Evolutionary conservation across 75 land plant genomes (phyloP).

Genomic region (Cryptomeria japonica): DNA sequence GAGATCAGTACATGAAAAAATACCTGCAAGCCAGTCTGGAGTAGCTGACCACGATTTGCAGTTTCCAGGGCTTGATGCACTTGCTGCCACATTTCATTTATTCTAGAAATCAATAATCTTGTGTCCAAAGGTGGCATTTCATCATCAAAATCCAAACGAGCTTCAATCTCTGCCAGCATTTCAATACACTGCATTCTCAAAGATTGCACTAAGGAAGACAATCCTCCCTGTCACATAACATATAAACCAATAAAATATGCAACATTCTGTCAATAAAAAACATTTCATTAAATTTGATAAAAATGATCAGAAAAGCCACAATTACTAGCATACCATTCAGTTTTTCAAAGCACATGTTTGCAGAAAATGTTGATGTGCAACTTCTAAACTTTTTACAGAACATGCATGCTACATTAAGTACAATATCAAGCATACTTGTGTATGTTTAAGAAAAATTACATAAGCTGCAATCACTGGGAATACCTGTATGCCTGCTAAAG

Average conservation of each 20-base stretch:
- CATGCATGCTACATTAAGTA: background rate
- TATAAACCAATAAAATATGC: conserved; percentile 3
- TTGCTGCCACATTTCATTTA: conserved; percentile 60
- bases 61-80: conserved; percentile 81
- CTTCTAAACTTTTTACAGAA: background rate
- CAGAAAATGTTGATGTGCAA: background rate
- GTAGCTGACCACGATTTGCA: conserved; percentile 77
- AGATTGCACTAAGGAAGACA: conserved; percentile 77
- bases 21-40: conserved; percentile 94
- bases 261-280: background rate
- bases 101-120: conserved; percentile 38
- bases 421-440: background rate
- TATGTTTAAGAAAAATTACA: background rate
- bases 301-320: background rate
- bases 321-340: background rate
- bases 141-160: conserved; percentile 97
- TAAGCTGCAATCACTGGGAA: background rate
- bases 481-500: conserved; percentile 93
- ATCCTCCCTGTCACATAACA: conserved; percentile 72
- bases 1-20: background rate
- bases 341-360: background rate
- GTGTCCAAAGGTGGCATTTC: conserved; percentile 84
- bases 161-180: conserved; percentile 93
- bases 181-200: conserved; percentile 82
- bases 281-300: background rate